A percentile compares a stretch with the other conserved stretches of the same genome.
Conservation (phyloP, 2,329 filamentous ascomycete genomes). For the Beauveria sp. region DNA sequence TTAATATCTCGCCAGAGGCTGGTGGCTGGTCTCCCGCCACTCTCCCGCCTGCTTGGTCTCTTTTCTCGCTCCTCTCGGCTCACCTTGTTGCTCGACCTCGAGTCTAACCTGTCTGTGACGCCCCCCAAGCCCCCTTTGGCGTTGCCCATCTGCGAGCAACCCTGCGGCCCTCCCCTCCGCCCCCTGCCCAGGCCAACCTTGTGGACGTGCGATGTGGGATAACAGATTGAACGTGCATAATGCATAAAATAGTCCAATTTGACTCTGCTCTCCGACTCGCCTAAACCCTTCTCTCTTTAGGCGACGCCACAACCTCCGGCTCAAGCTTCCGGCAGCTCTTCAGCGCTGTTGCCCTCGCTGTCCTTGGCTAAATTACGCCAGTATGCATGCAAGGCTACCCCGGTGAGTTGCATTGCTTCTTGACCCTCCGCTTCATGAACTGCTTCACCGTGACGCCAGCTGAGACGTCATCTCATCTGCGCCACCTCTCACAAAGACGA, state of each 20-base stretch:
- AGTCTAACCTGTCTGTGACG: neutral
- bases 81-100: neutral
- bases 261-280: neutral
- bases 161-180: neutral
- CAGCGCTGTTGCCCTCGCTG: neutral
- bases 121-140: neutral
- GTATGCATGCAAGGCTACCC: conserved; percentile 7
- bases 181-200: neutral
- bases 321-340: neutral
- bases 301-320: neutral
- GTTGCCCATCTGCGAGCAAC: neutral
- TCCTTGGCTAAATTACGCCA: neutral
- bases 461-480: neutral
- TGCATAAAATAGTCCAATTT: conserved; percentile 11
- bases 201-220: conserved; percentile 2
- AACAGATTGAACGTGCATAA: conserved; percentile 7
- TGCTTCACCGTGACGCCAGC: neutral
- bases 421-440: neutral
- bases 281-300: neutral
- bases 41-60: neutral
- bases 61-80: conserved; percentile 1
- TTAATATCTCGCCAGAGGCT: neutral
- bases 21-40: too few species aligned
- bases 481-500: neutral
- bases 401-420: neutral